A percentile compares a stretch with the other conserved stretches of the same genome.
Conservation (phyloP, 331 rosid genomes). For the Malus hybrid region DNA sequence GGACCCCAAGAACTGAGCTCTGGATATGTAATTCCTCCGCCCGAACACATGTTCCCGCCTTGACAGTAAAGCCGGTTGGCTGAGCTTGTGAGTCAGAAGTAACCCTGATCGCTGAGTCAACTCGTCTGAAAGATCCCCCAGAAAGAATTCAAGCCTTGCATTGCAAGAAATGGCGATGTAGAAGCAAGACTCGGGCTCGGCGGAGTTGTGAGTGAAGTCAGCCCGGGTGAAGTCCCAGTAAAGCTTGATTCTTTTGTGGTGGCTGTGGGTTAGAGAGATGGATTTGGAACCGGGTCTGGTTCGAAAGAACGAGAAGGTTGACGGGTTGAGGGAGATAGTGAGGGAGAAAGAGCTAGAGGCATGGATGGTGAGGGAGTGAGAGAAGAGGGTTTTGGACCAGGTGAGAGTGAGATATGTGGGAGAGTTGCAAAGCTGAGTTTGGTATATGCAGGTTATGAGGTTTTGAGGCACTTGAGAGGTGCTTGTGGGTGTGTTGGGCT, state of each 20-base stretch:
- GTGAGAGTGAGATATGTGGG: constrained; percentile 59
- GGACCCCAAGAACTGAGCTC: constrained; percentile 58
- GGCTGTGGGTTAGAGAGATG: constrained; percentile 27
- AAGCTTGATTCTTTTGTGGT: constrained; percentile 39
- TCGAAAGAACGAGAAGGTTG: constrained; percentile 50
- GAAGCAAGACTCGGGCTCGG: constrained; percentile 66
- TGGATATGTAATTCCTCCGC: constrained; percentile 39
- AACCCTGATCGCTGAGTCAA: constrained; percentile 24
- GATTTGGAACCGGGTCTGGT: constrained; percentile 49
- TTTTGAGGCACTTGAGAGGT: constrained; percentile 44
- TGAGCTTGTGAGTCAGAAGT: background rate
- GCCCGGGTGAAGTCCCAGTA: constrained; percentile 68
- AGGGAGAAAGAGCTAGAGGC: constrained; percentile 46
- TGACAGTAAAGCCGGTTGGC: constrained; percentile 37
- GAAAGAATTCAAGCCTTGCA: constrained; percentile 42
- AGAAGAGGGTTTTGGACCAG: constrained; percentile 51
- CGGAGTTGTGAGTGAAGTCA: constrained; percentile 35
- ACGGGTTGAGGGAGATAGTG: constrained; percentile 50
- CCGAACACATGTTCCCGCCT: constrained; percentile 74
- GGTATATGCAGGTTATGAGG: constrained; percentile 61
- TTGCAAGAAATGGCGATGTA: constrained; percentile 48
- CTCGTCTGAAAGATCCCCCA: constrained; percentile 53
- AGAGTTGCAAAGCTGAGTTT: constrained; percentile 52
- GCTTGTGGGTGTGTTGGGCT: constrained; percentile 46
- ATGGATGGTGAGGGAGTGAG: constrained; percentile 50